phyloP scores from a whole-genome alignment of 768 basidiomycete genomes.

The Macrolepiota fuliginosa region DNA sequence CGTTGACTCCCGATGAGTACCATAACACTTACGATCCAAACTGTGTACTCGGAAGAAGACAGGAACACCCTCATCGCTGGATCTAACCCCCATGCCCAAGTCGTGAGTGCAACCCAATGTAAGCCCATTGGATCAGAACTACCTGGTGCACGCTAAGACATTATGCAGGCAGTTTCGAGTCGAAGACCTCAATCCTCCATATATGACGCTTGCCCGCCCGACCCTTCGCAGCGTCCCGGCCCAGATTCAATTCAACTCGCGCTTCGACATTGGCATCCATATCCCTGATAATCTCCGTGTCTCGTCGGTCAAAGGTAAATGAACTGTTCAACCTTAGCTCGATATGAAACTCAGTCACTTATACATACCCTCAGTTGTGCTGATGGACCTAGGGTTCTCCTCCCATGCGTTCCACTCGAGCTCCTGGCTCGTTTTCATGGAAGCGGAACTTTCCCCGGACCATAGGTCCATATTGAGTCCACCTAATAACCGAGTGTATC shows the following conservation, averaged over 20 bases:
- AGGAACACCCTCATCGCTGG: slow-evolving; percentile 4
- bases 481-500: slow-evolving; percentile 33
- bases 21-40: slow-evolving; percentile 15
- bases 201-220: slow-evolving; percentile 34
- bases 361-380: slow-evolving; percentile 28
- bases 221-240: slow-evolving; percentile 30
- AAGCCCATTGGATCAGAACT: background rate
- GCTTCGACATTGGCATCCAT: slow-evolving; percentile 29
- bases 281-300: slow-evolving; percentile 27
- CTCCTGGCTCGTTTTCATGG: slow-evolving; percentile 33
- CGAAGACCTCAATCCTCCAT: slow-evolving; percentile 40
- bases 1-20: slow-evolving; percentile 52
- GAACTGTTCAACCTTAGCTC: background rate
- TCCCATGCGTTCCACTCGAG: slow-evolving; percentile 40
- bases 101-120: slow-evolving; percentile 27
- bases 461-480: slow-evolving; percentile 30
- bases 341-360: background rate
- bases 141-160: background rate
- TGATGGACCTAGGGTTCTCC: slow-evolving; percentile 41
- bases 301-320: slow-evolving; percentile 28
- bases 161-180: slow-evolving; percentile 35
- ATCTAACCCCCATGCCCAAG: slow-evolving; percentile 13
- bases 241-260: slow-evolving; percentile 32
- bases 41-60: slow-evolving; percentile 14
- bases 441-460: slow-evolving; percentile 28